phyloP scores from a whole-genome alignment of 768 basidiomycete species.

The Sistotremastrum niveocremeum region DNA sequence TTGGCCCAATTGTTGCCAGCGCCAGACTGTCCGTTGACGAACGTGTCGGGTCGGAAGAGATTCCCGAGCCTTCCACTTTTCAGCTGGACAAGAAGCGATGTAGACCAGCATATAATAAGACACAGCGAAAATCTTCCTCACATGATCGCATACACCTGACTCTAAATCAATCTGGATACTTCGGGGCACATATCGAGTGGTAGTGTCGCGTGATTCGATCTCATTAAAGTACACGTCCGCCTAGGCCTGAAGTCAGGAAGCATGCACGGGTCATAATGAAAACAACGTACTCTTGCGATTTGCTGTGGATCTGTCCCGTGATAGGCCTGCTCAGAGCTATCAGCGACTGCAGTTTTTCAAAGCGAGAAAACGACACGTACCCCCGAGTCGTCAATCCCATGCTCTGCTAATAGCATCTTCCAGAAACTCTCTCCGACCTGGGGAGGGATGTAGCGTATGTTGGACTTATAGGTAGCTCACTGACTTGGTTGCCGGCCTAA shows the following conservation, averaged over 20 bases:
- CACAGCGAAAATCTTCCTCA: conserved; percentile 21
- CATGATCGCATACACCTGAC: conserved; percentile 68
- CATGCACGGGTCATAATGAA: neutral
- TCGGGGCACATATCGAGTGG: conserved; percentile 74
- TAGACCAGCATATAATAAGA: neutral
- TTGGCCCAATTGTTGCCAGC: conserved; percentile 96
- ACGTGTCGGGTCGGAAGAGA: conserved; percentile 85
- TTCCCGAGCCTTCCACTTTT: conserved; percentile 54
- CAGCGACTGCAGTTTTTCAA: neutral
- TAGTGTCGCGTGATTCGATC: conserved; percentile 31
- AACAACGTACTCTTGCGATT: neutral
- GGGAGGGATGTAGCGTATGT: neutral
- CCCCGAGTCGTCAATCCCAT: conserved; percentile 63
- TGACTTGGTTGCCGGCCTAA: conserved; percentile 60
- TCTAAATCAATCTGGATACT: conserved; percentile 88
- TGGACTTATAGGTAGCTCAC: neutral
- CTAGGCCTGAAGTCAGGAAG: conserved; percentile 20
- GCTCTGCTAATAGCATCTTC: conserved; percentile 77
- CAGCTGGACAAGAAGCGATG: conserved; percentile 26
- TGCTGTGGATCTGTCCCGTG: neutral
- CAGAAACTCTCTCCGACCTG: conserved; percentile 68
- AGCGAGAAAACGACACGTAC: conserved; percentile 26
- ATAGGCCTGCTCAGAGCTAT: neutral
- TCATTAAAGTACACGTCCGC: conserved; percentile 76
- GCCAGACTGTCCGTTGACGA: conserved; percentile 43